Percentiles rank a stretch among this genome's conserved stretches.
These are phyloP conservation scores for Malus hybrid DNA, from an alignment of 331 rosid species.

Conservation along the genomic window DNA sequence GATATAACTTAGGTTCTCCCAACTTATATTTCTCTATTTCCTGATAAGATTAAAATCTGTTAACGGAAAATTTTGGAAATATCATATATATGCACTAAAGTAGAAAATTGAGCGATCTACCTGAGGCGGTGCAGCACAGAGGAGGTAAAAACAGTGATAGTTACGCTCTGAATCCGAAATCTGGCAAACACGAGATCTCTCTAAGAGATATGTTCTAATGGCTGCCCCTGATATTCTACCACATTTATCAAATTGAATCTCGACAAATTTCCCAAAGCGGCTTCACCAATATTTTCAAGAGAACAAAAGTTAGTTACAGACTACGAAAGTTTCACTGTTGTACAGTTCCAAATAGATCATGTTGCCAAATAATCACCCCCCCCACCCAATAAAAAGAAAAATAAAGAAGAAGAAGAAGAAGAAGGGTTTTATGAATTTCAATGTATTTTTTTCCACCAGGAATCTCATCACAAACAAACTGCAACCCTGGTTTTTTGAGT, in stretches of 20 bases:
- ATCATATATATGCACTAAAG: not conserved
- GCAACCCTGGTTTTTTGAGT: not conserved
- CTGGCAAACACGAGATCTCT: constrained; percentile 95
- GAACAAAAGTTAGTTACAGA: constrained; percentile 18
- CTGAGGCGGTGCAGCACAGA: constrained; percentile 89
- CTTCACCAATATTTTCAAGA: constrained; percentile 43
- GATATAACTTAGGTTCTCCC: constrained; percentile 72
- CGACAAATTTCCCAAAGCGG: constrained; percentile 92
- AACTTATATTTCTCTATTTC: constrained; percentile 75
- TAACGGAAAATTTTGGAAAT: not conserved
- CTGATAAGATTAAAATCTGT: constrained; percentile 23
- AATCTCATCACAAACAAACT: not conserved
- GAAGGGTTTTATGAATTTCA: too few relatives aligned
- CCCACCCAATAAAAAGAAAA: not conserved
- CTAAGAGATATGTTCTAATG: constrained; percentile 84
- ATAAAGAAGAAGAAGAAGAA: too few relatives aligned
- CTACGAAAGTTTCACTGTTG: not conserved
- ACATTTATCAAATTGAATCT: constrained; percentile 66
- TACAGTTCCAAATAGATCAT: constrained; percentile 1
- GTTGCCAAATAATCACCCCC: not conserved
- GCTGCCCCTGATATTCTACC: constrained; percentile 97
- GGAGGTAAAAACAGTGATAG: constrained; percentile 83
- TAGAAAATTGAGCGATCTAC: constrained; percentile 21
- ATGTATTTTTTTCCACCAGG: not conserved
- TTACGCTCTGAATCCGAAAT: constrained; percentile 86